A percentile compares a stretch with the other conserved stretches of the same genome.
phyloP scores from a whole-genome alignment of 139 green algal species.

The Zygnema cylindricum region DNA sequence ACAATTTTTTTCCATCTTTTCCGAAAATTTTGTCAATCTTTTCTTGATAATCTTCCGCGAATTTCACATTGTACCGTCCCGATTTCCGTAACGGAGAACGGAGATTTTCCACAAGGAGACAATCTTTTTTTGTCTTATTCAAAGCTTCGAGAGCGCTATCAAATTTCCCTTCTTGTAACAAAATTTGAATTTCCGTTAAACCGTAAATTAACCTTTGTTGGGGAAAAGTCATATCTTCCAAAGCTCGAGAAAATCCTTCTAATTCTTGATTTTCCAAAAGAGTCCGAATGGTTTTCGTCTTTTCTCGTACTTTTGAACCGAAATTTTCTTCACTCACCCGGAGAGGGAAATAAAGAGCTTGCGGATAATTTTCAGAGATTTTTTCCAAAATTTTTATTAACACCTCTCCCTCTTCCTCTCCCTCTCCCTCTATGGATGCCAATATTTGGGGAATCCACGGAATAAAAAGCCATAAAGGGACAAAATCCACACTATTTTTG shows the following conservation, averaged over 20 bases:
- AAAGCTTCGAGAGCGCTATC: not conserved
- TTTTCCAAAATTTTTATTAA: slow-evolving; percentile 60
- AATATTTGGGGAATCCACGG: slow-evolving; percentile 12
- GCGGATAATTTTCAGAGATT: slow-evolving; percentile 60
- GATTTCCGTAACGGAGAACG: not conserved
- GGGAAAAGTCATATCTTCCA: slow-evolving; percentile 52
- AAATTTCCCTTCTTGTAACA: slow-evolving; percentile 28
- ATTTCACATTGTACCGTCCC: slow-evolving; percentile 37
- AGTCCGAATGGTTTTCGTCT: not conserved
- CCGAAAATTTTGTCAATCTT: slow-evolving; percentile 15
- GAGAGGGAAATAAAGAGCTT: slow-evolving; percentile 70
- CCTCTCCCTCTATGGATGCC: slow-evolving; percentile 56
- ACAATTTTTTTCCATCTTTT: not conserved
- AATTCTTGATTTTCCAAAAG: not conserved
- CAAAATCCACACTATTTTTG: not conserved
- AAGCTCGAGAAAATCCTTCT: slow-evolving; percentile 27
- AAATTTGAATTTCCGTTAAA: slow-evolving; percentile 23
- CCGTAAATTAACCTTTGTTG: slow-evolving; percentile 18
- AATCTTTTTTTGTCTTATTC: not conserved
- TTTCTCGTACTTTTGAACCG: not conserved
- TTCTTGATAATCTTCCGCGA: not conserved
- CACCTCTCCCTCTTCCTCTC: slow-evolving; percentile 56
- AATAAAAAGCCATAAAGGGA: slow-evolving; percentile 64
- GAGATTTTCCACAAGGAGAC: slow-evolving; percentile 16
- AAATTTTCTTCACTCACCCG: slow-evolving; percentile 27